Percentiles rank a stretch among this genome's conserved stretches.
These are phyloP conservation scores for Pichia sp. DNA, from an alignment of 1,139 yeast species.

Conservation along the genomic window DNA sequence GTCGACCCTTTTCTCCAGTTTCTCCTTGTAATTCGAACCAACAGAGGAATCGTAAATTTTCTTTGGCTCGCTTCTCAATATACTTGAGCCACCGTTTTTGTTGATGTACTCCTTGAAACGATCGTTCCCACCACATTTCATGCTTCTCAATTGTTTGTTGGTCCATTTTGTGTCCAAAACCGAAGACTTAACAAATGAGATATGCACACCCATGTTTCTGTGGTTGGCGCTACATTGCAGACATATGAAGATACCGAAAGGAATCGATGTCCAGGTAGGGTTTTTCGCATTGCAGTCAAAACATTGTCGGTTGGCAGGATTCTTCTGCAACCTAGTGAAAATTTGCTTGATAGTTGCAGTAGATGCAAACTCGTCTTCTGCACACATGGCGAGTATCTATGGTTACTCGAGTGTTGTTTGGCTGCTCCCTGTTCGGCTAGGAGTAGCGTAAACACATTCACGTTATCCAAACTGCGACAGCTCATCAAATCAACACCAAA, in stretches of 20 bases:
- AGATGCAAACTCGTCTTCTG: constrained; percentile 44
- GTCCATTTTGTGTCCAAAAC: constrained; percentile 89
- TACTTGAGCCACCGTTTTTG: constrained; percentile 80
- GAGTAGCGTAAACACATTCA: background rate
- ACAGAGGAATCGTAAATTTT: constrained; percentile 77
- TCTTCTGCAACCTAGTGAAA: constrained; percentile 54
- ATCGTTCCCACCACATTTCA: constrained; percentile 90
- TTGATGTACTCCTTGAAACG: constrained; percentile 76
- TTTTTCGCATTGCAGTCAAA: constrained; percentile 92
- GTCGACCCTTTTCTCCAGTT: constrained; percentile 61
- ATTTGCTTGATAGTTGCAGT: constrained; percentile 59
- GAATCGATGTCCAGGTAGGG: constrained; percentile 98
- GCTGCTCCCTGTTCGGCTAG: background rate
- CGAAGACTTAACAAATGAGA: constrained; percentile 89
- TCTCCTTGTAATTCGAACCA: constrained; percentile 75
- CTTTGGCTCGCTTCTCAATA: constrained; percentile 57
- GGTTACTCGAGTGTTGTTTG: background rate
- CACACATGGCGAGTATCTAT: constrained; percentile 13
- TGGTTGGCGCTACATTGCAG: constrained; percentile 96
- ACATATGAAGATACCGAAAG: constrained; percentile 89
- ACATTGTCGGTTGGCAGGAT: constrained; percentile 77
- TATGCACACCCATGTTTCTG: constrained; percentile 93
- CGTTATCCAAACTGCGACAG: background rate
- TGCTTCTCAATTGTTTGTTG: constrained; percentile 77
- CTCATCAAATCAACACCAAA: background rate